Conservation (phyloP, 345 rosid species). For the Populus nigra region DNA sequence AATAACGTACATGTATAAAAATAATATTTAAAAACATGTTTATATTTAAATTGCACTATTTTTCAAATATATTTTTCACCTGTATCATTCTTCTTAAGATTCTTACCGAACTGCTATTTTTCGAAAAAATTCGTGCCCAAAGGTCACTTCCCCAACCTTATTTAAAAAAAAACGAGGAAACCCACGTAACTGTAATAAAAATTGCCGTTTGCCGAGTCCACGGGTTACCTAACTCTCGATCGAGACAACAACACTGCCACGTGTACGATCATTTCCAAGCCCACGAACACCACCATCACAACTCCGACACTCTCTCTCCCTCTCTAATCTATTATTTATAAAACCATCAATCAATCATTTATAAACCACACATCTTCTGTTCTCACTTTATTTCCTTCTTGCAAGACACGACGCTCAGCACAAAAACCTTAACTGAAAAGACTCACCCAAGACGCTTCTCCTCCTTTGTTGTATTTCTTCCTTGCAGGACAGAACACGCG, state of each 20-base stretch:
- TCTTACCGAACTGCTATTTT: too few relatives aligned
- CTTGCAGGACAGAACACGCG: too few relatives aligned
- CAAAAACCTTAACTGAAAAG: not conserved
- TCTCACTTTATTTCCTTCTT: not conserved
- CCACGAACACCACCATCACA: slow-evolving; percentile 3
- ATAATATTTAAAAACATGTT: too few relatives aligned
- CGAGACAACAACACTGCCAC: slow-evolving; percentile 21
- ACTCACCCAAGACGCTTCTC: too few relatives aligned
- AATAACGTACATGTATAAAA: too few relatives aligned
- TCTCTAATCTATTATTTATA: not conserved
- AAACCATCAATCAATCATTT: not conserved
- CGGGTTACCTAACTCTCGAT: not conserved
- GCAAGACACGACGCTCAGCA: not conserved
- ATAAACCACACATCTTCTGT: not conserved
- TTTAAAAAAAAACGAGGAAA: too few relatives aligned
- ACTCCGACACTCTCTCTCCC: not conserved
- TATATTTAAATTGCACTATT: too few relatives aligned
- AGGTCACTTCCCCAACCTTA: not conserved
- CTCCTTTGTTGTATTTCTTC: too few relatives aligned
- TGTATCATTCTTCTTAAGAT: too few relatives aligned
- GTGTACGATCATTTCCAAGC: slow-evolving; percentile 26
- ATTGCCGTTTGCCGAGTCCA: slow-evolving; percentile 17
- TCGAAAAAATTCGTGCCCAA: too few relatives aligned
- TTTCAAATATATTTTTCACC: too few relatives aligned
- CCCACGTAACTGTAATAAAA: not conserved